Evolutionary conservation across 495 filamentous ascomycete species (phyloP), one percentile per base, ranked within the genome.

Genomic region (Aspergillus biplanus): DNA sequence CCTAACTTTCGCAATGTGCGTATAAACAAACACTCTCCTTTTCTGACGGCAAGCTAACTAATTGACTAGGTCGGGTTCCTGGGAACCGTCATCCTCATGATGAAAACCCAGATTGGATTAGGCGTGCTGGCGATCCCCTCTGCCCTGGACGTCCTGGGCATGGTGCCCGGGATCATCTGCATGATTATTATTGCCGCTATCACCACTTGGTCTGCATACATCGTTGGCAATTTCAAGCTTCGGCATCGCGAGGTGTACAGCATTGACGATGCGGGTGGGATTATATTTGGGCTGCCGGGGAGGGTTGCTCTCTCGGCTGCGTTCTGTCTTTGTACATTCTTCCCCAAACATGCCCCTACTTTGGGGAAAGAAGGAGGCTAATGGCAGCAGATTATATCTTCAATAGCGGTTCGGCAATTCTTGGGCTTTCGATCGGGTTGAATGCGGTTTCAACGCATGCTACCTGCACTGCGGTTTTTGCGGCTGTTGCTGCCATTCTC

Each of bases 361-460:
- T 39, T 6, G 35, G 35, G 12, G 35, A 39, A 12, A 12, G 35
- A 39, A 12, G 12, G 21, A 27, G 21, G 21, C 21, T 27, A 27
- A 16, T 33, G 3, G 7, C 21, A 55, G 7, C 87, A 92, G 71
- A 67, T 15, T 73, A 65, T 52, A 66, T 73, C 7, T 75, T 77
- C 46, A 61, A 69, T 27, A 52, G 64, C 27, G 75, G 69, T 13
- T 73, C 73, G 15, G 76, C 62, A 64, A 83, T 91, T 42, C 77
- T 92, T n/a, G 86, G 86, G 0, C 87, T 90, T 64, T 85, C 83
- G 7, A 90, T 92, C 69, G 86, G 86, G 64, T 78, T 92, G 65
- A 87, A 87, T 42, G 84, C 80, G 34, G 72, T 92, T 34, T 86
- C 87, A 1, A 69, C 81, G 1, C 82, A 90, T 69, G 85, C 73